Base-by-base conservation (phyloP, 2,329 filamentous ascomycete species). In the Zasmidium angulare region DNA sequence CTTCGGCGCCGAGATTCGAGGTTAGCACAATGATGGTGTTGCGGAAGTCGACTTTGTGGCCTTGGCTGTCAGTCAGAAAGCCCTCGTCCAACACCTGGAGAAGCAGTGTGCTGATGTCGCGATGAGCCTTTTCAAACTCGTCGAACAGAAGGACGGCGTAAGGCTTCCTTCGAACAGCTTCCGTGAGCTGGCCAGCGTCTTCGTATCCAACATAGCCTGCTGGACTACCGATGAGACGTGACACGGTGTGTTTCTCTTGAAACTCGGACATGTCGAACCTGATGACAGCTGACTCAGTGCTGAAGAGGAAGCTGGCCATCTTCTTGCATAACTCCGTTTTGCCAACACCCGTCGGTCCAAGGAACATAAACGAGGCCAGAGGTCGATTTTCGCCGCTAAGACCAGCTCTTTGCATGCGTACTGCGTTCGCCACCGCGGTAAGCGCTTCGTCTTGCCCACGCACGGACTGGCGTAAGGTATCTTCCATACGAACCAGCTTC, bases 201-300 rank as follows among this genome's bases (percentile, higher is more conserved):
- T 99, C 95, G 71, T 98, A 98, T 10, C 95, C 95, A 23, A 98
- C 90, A 71, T 98, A 98, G 21, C 93, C 93, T 4, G 95, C 93
- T 0, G 95, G 95, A 2, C 90, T 89, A 48, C 95, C 95, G 66
- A 98, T 97, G 29, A 98, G 84, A 19, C 93, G 85, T 24, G 91
- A 96, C 57, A 98, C 90, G 2, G 95, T 98, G 72, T 98, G 93
- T 75, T 96, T 96, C 73, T 98, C 95, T 72, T 96, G 92, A 74
- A 97, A 98, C 72, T 99, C 95, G 68, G 87, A 91, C 95, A 98
- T 98, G 75, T 98, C 95, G 75, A 98, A 98, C 31, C 95, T 85
- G 31, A 97, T 86, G 23, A 99, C 91, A 2, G 95, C 93, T 24
- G 87, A 86, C 69, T 96, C 91, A 1, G 91, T 96, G 0, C 90